Evolutionary conservation across 352 stramenopile genomes (phyloP).

Genomic region (Phytophthora crassamura): DNA sequence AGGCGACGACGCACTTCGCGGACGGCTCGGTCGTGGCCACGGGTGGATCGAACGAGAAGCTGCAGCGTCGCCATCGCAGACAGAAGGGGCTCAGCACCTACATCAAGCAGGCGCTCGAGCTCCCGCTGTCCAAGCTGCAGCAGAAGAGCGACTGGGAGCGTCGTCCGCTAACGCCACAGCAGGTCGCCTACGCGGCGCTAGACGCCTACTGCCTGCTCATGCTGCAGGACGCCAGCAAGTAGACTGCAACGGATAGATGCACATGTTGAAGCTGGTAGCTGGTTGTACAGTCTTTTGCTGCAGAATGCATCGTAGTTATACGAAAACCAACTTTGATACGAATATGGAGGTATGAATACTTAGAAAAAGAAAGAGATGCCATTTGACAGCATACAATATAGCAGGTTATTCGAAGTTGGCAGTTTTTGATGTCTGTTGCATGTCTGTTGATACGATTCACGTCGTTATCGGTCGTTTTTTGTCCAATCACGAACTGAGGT

Average conservation of each 20-base stretch:
- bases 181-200: slow-evolving; percentile 75
- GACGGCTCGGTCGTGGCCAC: slow-evolving; percentile 30
- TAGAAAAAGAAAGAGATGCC: no score
- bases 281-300: no score
- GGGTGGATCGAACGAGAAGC: slow-evolving; percentile 11
- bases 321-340: no score
- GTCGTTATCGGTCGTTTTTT: slow-evolving; percentile 16
- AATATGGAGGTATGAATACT: no score
- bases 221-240: slow-evolving; percentile 51
- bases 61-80: slow-evolving; percentile 44
- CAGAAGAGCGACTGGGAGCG: slow-evolving; percentile 83
- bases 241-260: background rate
- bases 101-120: slow-evolving; percentile 58
- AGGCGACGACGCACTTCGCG: slow-evolving; percentile 34
- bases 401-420: background rate
- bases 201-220: slow-evolving; percentile 85
- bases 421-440: slow-evolving; percentile 1
- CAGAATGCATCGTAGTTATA: background rate
- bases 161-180: slow-evolving; percentile 59
- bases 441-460: background rate
- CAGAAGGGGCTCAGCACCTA: slow-evolving; percentile 62
- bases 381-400: no score
- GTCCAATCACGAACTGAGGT: slow-evolving; percentile 18
- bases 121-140: slow-evolving; percentile 70
- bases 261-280: no score